Conservation (phyloP, 176 grass and related monocot genomes). For the Oryza officinalis region DNA sequence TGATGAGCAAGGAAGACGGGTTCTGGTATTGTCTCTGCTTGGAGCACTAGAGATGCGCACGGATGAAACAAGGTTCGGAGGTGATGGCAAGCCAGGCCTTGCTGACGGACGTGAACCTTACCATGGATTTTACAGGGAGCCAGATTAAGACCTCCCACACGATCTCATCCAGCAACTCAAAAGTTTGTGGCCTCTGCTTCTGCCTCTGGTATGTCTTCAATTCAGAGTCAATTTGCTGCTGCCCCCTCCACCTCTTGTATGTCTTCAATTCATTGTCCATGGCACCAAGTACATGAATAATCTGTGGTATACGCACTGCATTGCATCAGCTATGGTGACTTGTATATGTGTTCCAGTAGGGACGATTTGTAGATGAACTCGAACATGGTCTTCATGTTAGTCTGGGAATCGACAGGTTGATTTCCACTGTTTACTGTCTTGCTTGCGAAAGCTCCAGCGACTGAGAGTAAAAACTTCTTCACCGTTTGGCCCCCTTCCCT, state of each 20-base stretch:
- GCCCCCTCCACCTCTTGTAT: not conserved
- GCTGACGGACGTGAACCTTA: not conserved
- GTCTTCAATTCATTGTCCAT: not conserved
- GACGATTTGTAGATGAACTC: too few relatives aligned
- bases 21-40: not conserved
- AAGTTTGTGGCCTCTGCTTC: too few relatives aligned
- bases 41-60: not conserved
- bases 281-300: not conserved
- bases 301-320: not conserved
- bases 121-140: not conserved
- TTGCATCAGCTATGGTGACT: not conserved
- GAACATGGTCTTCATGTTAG: too few relatives aligned
- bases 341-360: too few relatives aligned
- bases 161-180: not conserved
- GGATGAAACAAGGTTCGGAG: not conserved
- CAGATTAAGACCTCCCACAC: constrained; percentile 9
- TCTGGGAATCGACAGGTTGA: too few relatives aligned
- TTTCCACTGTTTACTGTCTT: too few relatives aligned
- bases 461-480: too few relatives aligned
- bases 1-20: constrained; percentile 14
- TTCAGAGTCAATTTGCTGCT: too few relatives aligned
- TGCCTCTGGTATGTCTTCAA: too few relatives aligned
- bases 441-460: too few relatives aligned
- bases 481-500: too few relatives aligned
- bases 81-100: constrained; percentile 35